Evolutionary conservation across 495 filamentous ascomycete species (phyloP), one percentile per base, ranked within the genome.

Genomic region (Penicillium robsamsonii): DNA sequence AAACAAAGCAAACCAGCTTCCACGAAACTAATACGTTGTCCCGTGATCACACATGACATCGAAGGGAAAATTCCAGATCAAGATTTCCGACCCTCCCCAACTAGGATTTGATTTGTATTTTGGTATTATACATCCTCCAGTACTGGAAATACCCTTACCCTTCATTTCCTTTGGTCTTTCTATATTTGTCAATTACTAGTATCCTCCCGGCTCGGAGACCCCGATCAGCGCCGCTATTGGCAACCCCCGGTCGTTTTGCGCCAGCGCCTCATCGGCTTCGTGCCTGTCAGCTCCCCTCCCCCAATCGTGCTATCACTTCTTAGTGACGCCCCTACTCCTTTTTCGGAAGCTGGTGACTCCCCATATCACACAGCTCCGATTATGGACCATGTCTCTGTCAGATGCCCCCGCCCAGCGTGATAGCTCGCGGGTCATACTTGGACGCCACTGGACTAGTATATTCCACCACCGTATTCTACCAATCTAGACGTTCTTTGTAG

Each of bases 201-300:
- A 38, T 46, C 54, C 53, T 55, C 29, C 37, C 31, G 52, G 40
- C 38, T 18, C 55, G 58, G 53, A 46, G 41, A 43, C 54, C 42
- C 65, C 63, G 65, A 68, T 68, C 65, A 59, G 58, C 65, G 53
- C 50, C 65, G 43, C 65, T 68, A 68, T 68, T 66, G 65, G 63
- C 55, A 22, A 31, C 41, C 38, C 38, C 55, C 45, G 53, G 51
- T 48, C 62, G 43, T 54, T 46, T 46, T 48, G 50, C 58, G 60
- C 56, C 38, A 53, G 33, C 41, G 53, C 56, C 55, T 54, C 53
- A 51, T 47, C 35, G 40, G 44, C 59, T 58, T 53, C 65, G 65
- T 68, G 63, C 63, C 65, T 64, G 63, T 66, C 65, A 66, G 55
- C 51, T 45, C 17, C 50, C 31, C 18, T 18, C 15, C 20, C 53